Evolutionary conservation across 192 early-diverging fungal genomes (phyloP).

Genomic region (Chytriomyces hyalinus): DNA sequence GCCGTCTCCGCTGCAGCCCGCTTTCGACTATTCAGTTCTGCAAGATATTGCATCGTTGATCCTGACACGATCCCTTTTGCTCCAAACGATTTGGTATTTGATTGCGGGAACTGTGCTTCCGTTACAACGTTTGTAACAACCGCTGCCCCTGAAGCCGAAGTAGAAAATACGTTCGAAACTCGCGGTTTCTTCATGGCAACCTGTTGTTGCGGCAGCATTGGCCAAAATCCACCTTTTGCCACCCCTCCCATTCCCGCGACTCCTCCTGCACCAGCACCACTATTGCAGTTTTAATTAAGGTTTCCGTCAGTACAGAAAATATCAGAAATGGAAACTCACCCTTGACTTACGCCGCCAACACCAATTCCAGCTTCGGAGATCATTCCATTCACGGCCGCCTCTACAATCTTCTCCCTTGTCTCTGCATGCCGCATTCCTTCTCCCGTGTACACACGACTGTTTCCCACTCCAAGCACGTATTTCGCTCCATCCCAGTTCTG

Average conservation of each 20-base stretch:
- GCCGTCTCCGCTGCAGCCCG: not conserved
- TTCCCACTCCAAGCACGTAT: slow-evolving; percentile 25
- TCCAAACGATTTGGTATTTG: not conserved
- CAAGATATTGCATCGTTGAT: slow-evolving; percentile 34
- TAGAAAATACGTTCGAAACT: not conserved
- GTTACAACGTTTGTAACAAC: no score
- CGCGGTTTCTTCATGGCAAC: slow-evolving; percentile 25
- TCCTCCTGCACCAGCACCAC: slow-evolving; percentile 26
- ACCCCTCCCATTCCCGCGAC: slow-evolving; percentile 29
- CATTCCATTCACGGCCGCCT: slow-evolving; percentile 19
- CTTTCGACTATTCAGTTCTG: slow-evolving; percentile 20
- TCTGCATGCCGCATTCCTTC: slow-evolving; percentile 30
- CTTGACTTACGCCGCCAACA: slow-evolving; percentile 33
- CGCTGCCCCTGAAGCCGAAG: no score
- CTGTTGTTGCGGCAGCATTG: slow-evolving; percentile 26
- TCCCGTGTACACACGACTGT: slow-evolving; percentile 27
- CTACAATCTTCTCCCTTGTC: slow-evolving; percentile 11
- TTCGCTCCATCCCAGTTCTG: slow-evolving; percentile 26
- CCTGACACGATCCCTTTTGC: slow-evolving; percentile 20
- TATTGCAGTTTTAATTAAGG: not conserved
- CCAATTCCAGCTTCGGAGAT: slow-evolving; percentile 10
- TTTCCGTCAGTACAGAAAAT: no score
- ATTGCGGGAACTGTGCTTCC: not conserved
- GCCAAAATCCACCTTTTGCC: slow-evolving; percentile 32
- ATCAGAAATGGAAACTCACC: slow-evolving; percentile 1